Percentiles rank a stretch among this genome's conserved stretches.
phyloP scores from a whole-genome alignment of 2,329 filamentous ascomycete species.

The Cytospora piceae region DNA sequence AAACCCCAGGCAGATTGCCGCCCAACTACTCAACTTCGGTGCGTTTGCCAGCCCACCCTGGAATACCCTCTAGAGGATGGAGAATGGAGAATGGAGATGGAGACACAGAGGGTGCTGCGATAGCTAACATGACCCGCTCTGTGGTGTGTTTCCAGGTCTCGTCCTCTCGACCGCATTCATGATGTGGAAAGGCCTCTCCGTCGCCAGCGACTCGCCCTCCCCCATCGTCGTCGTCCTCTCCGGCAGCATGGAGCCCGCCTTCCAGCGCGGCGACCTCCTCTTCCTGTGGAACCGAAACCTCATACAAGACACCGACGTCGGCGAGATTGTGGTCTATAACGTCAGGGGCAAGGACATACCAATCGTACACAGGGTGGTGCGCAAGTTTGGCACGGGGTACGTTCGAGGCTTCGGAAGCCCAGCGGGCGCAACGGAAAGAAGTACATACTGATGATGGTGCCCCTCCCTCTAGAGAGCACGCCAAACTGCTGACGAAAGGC shows the following conservation, averaged over 20 bases:
- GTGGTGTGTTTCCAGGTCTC: constrained; percentile 49
- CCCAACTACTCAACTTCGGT: constrained; percentile 84
- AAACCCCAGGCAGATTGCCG: constrained; percentile 79
- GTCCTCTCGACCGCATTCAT: constrained; percentile 92
- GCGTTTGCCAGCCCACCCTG: neutral
- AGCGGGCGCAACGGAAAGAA: neutral
- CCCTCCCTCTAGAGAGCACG: constrained; percentile 47
- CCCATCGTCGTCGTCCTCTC: constrained; percentile 85
- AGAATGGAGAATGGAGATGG: neutral
- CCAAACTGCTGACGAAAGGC: constrained; percentile 90
- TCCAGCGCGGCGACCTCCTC: constrained; percentile 76
- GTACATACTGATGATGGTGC: constrained; percentile 15
- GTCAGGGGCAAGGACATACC: constrained; percentile 94
- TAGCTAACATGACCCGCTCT: constrained; percentile 4
- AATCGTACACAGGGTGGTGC: constrained; percentile 91
- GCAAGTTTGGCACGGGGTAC: constrained; percentile 67
- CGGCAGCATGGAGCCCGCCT: constrained; percentile 83
- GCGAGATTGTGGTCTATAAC: constrained; percentile 70
- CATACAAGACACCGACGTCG: constrained; percentile 57
- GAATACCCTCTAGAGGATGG: neutral
- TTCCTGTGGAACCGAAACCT: constrained; percentile 77
- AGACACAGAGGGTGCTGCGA: too few species aligned
- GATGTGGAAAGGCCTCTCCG: constrained; percentile 67
- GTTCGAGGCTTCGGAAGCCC: constrained; percentile 32
- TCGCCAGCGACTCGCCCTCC: constrained; percentile 73